These are phyloP conservation scores for Globisporangium barbulae DNA, from an alignment of 352 stramenopile genomes.

Conservation along the genomic window DNA sequence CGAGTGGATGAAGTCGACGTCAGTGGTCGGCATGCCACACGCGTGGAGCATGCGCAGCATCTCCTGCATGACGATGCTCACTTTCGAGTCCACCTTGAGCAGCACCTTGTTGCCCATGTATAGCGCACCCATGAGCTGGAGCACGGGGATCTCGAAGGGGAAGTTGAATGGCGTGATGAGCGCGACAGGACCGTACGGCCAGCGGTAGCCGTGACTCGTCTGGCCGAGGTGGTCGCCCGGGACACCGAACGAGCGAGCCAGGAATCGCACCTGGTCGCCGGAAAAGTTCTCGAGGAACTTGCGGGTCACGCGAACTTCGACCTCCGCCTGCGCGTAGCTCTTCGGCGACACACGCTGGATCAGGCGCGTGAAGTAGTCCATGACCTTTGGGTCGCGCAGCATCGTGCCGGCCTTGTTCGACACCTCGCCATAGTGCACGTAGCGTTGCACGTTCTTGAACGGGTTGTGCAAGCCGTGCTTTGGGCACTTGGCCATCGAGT, in stretches of 20 bases:
- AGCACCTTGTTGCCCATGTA: constrained; percentile 99
- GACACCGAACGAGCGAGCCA: constrained; percentile 94
- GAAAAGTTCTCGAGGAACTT: constrained; percentile 98
- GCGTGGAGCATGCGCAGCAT: constrained; percentile 93
- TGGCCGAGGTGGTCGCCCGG: constrained; percentile 97
- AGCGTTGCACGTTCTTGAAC: constrained; percentile 96
- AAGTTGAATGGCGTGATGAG: constrained; percentile 99
- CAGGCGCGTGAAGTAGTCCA: constrained; percentile 94
- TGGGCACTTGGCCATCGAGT: constrained; percentile 89
- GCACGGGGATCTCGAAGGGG: constrained; percentile 96
- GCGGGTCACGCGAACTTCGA: constrained; percentile 91
- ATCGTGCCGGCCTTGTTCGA: constrained; percentile 79
- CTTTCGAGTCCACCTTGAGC: constrained; percentile 94
- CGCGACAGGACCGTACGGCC: constrained; percentile 94
- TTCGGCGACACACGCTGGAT: constrained; percentile 98
- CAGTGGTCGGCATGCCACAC: constrained; percentile 93
- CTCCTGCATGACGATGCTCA: constrained; percentile 98
- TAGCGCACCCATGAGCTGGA: constrained; percentile 98
- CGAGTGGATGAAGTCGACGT: constrained; percentile 98
- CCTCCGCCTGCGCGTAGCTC: constrained; percentile 93
- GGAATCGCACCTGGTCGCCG: constrained; percentile 96
- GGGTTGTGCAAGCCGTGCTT: constrained; percentile 99
- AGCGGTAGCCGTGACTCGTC: constrained; percentile 93
- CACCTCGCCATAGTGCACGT: constrained; percentile 80
- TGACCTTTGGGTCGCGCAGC: constrained; percentile 86